These are phyloP conservation scores for Penicillium sp. DNA, from an alignment of 2,329 filamentous ascomycete genomes.

Conservation along the genomic window DNA sequence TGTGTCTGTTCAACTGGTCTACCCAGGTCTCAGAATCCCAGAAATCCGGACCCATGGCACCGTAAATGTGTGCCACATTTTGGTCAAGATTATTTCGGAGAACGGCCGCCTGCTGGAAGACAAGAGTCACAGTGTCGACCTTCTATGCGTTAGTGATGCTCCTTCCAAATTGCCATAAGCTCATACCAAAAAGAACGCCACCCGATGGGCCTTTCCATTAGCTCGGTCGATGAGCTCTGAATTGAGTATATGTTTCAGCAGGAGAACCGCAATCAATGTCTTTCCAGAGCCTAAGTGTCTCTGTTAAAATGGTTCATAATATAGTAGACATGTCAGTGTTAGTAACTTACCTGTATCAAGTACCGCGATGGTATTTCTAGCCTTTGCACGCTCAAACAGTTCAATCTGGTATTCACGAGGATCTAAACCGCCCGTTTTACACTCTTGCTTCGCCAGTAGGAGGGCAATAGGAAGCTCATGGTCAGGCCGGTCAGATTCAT, in stretches of 20 bases:
- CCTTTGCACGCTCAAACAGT: conserved; percentile 82
- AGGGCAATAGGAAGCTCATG: conserved; percentile 55
- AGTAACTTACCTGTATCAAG: conserved; percentile 70
- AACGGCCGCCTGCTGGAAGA: conserved; percentile 84
- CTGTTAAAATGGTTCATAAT: neutral
- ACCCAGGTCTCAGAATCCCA: conserved; percentile 62
- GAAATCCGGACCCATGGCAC: conserved; percentile 62
- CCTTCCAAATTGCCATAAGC: neutral
- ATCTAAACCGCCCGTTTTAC: conserved; percentile 64
- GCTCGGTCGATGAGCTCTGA: conserved; percentile 71
- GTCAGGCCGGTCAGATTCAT: conserved; percentile 29
- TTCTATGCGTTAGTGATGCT: conserved; percentile 30
- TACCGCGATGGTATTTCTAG: conserved; percentile 85
- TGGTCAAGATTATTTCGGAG: conserved; percentile 78
- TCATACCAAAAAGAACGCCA: conserved; percentile 78
- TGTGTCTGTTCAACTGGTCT: conserved; percentile 61
- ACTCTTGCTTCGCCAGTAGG: conserved; percentile 54
- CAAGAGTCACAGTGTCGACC: conserved; percentile 84
- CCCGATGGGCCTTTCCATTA: conserved; percentile 58
- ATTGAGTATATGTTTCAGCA: conserved; percentile 73
- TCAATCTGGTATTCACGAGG: conserved; percentile 90
- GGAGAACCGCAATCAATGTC: conserved; percentile 87
- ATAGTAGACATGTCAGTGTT: neutral
- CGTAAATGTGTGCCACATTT: conserved; percentile 70
- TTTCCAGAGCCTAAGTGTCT: conserved; percentile 72